A percentile compares a stretch with the other conserved stretches of the same genome.
Conservation (phyloP, 371 early-diverging fungal genomes). For the Rhizopus arrhizus region DNA sequence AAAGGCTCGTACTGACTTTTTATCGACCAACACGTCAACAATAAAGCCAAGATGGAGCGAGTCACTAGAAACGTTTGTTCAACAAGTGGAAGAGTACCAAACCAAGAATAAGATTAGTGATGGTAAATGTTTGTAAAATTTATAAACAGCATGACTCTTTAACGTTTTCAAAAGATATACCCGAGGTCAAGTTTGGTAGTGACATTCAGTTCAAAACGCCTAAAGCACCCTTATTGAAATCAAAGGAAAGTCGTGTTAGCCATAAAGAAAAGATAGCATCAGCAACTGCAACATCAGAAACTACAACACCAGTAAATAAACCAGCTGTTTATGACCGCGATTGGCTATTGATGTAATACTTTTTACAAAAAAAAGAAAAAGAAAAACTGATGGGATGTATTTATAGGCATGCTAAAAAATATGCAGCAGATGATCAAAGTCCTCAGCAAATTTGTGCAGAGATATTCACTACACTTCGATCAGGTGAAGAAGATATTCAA, state of each 20-base stretch:
- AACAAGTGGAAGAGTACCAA: neutral
- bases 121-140: neutral
- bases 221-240: neutral
- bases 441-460: constrained; percentile 54
- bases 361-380: neutral
- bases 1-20: neutral
- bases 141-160: neutral
- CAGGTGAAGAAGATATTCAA: constrained; percentile 64
- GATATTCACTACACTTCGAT: constrained; percentile 58
- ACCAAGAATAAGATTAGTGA: neutral
- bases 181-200: neutral
- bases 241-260: too few relatives aligned
- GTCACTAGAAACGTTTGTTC: neutral
- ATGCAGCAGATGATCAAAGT: constrained; percentile 12
- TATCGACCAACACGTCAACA: neutral
- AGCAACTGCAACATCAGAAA: neutral
- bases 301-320: neutral
- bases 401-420: constrained; percentile 38
- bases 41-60: neutral
- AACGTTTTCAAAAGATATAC: neutral
- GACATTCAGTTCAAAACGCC: neutral
- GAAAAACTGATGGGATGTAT: neutral
- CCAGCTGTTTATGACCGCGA: constrained; percentile 44
- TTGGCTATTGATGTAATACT: constrained; percentile 50
- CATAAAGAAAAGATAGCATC: neutral